These are phyloP conservation scores for Podila epicladia DNA, from an alignment of 192 early-diverging fungal species.

Conservation along the genomic window DNA sequence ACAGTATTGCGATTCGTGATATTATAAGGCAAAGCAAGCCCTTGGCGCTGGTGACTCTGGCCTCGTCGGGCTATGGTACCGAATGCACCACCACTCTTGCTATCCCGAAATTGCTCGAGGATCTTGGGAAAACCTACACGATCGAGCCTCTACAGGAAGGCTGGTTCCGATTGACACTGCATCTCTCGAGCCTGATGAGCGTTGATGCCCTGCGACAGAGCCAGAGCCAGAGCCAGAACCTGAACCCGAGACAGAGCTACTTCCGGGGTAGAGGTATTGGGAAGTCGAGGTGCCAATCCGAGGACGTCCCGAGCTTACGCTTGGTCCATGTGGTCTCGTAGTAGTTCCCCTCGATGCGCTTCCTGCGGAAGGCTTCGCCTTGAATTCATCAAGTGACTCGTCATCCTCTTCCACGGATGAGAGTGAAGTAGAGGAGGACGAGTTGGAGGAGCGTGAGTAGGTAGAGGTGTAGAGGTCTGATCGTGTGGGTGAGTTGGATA, in stretches of 20 bases:
- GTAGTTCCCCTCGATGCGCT: background rate
- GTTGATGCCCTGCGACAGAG: background rate
- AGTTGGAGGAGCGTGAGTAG: conserved; percentile 15
- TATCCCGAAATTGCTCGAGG: background rate
- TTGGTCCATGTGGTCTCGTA: background rate
- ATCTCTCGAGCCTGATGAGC: conserved; percentile 26
- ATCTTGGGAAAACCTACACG: background rate
- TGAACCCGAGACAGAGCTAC: background rate
- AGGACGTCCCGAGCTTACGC: background rate
- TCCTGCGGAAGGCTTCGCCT: background rate
- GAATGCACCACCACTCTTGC: background rate
- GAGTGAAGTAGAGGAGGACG: conserved; percentile 19
- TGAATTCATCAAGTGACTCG: background rate
- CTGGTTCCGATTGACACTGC: conserved; percentile 23
- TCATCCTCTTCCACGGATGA: conserved; percentile 31
- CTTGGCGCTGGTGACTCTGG: too few species aligned
- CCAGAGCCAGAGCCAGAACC: background rate
- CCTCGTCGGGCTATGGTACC: too few species aligned
- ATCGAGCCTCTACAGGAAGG: conserved; percentile 14
- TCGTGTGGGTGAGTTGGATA: conserved; percentile 10
- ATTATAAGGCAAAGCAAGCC: too few species aligned
- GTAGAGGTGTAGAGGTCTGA: conserved; percentile 19
- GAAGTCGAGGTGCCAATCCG: background rate
- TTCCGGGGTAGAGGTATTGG: background rate
- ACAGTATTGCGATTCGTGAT: too few species aligned